These are phyloP conservation scores for Globisporangium abappressorium DNA, from an alignment of 352 stramenopile genomes.

Conservation along the genomic window DNA sequence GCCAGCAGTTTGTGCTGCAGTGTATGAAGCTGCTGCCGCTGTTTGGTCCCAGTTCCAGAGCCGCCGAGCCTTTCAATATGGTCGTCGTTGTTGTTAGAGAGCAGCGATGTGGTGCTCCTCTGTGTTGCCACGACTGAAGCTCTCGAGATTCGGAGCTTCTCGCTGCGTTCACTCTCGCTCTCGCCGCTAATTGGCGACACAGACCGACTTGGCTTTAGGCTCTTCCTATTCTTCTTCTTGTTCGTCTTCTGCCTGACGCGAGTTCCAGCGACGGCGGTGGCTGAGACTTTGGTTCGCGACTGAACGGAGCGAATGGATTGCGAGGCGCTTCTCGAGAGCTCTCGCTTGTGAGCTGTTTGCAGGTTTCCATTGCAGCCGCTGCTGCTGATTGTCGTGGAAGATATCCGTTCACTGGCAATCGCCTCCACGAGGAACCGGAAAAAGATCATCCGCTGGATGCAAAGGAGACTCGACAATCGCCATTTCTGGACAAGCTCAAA, in stretches of 20 bases:
- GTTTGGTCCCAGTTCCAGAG: background rate
- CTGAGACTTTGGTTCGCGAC: background rate
- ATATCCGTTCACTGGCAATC: conserved; percentile 23
- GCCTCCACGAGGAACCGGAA: conserved; percentile 50
- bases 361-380: background rate
- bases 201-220: background rate
- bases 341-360: background rate
- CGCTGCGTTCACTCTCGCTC: background rate
- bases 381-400: background rate
- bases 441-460: conserved; percentile 53
- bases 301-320: conserved; percentile 8
- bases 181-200: background rate
- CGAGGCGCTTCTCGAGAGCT: background rate
- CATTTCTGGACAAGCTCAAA: conserved; percentile 32
- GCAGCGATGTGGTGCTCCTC: background rate
- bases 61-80: background rate
- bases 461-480: conserved; percentile 43
- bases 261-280: background rate
- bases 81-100: background rate
- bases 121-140: background rate
- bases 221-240: conserved; percentile 1
- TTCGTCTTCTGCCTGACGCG: background rate
- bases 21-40: conserved; percentile 1
- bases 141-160: background rate
- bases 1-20: conserved; percentile 7